Evolutionary conservation across 306 rosid species (phyloP).

Genomic region (Adenanthera pavonina): DNA sequence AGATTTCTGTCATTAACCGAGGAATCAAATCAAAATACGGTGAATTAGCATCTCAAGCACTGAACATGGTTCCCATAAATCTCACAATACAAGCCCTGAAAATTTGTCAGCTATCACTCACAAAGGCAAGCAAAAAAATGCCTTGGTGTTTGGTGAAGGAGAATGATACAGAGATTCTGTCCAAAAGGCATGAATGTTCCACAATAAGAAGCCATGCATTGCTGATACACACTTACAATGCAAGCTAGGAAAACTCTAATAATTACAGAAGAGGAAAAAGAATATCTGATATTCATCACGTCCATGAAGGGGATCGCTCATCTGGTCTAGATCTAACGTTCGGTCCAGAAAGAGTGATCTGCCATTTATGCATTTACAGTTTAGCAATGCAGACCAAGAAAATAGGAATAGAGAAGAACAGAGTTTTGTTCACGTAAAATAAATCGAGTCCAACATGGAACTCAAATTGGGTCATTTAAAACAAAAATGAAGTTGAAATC

Average conservation of each 20-base stretch:
- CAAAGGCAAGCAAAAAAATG: conserved; percentile 53
- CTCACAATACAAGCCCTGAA: conserved; percentile 28
- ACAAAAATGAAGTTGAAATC: neutral
- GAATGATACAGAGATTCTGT: conserved; percentile 31
- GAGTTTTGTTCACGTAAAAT: neutral
- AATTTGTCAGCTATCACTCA: conserved; percentile 41
- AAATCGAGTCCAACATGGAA: neutral
- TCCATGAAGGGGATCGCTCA: conserved; percentile 61
- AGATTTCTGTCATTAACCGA: neutral
- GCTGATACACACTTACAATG: conserved; percentile 57
- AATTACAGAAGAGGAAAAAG: conserved; percentile 54
- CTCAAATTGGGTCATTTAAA: neutral
- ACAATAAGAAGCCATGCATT: conserved; percentile 47
- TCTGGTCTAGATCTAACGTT: conserved; percentile 73
- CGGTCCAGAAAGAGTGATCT: conserved; percentile 90
- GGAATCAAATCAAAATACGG: conserved; percentile 15
- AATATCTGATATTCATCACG: conserved; percentile 42
- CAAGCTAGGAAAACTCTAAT: conserved; percentile 45
- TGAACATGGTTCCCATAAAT: conserved; percentile 29
- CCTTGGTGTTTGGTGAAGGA: conserved; percentile 49
- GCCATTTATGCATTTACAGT: conserved; percentile 37
- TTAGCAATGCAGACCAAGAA: conserved; percentile 28
- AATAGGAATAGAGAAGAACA: neutral
- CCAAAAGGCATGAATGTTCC: conserved; percentile 32
- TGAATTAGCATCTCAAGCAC: conserved; percentile 38